Base-by-base conservation (phyloP, 2,329 filamentous ascomycete species). In the Shiraia bambusicola region DNA sequence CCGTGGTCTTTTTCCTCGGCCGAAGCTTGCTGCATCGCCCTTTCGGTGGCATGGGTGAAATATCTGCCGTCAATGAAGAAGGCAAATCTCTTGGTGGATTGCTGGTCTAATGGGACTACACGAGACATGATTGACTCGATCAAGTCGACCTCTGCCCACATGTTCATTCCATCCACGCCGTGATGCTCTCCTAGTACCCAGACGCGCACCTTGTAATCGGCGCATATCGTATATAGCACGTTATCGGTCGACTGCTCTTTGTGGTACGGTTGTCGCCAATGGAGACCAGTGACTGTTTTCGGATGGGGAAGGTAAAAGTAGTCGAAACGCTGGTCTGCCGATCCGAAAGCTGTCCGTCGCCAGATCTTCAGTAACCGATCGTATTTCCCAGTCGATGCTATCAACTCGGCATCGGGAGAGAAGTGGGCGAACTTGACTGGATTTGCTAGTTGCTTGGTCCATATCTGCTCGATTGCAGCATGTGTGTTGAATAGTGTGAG, bases 351-450 rank as follows among this genome's bases (percentile, higher is more conserved):
- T 16, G 95, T 74, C 38, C 92, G 81, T 50, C 90, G 82, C 93
- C 94, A 98, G 57, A 97, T 80, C 71, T 98, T 97, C 53, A 95
- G 83, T 14, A 97, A 73, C 37, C 85, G 79, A 67, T 97, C 93
- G 62, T 88, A 82, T 35, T 77, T 74, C 29, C 89, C 87, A 10
- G 87, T 80, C 1, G 88, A 91, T 13, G 90, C 92, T 38, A 97
- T 88, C 47, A 95, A 83, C 14, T 84, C 84, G 10, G 88, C 91
- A 66, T 95, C 92, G 50, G 88, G 88, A 1, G 92, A 95, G 54
- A 96, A 83, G 7, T 78, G 75, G 2, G 90, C 90, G 42, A 85
- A 80, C 60, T 87, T 87, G 27, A 82, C 82, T 0, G 84, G 78
- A 59, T 80, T 90, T 2, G 91, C 85, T 6, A 97, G 75, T 29